These are phyloP conservation scores for Trichoderma reesei DNA, from an alignment of 495 filamentous ascomycete genomes.

Conservation along the genomic window DNA sequence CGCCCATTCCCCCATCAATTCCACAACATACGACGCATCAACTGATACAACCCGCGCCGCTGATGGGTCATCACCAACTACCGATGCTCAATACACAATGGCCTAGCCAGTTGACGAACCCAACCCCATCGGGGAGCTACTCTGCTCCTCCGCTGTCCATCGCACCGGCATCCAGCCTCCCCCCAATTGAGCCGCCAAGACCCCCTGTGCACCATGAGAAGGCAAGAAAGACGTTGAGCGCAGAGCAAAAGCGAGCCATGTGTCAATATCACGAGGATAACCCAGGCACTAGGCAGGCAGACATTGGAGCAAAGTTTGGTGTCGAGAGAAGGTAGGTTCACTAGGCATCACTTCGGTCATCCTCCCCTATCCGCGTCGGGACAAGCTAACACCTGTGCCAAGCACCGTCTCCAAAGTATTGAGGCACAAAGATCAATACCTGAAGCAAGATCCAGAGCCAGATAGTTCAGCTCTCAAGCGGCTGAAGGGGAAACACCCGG, in stretches of 20 bases:
- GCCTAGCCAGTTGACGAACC: slow-evolving; percentile 62
- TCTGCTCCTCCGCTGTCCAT: slow-evolving; percentile 38
- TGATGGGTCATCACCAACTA: slow-evolving; percentile 31
- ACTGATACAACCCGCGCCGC: slow-evolving; percentile 21
- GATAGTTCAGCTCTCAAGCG: slow-evolving; percentile 75
- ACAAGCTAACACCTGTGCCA: slow-evolving; percentile 11
- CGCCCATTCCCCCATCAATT: slow-evolving; percentile 25
- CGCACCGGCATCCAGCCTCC: slow-evolving; percentile 30
- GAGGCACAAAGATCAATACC: slow-evolving; percentile 93
- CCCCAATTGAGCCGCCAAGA: slow-evolving; percentile 42
- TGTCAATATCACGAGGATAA: slow-evolving; percentile 93
- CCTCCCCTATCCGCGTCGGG: slow-evolving; percentile 14
- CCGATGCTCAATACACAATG: slow-evolving; percentile 55
- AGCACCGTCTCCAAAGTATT: slow-evolving; percentile 98
- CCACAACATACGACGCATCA: slow-evolving; percentile 29
- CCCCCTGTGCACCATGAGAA: slow-evolving; percentile 41
- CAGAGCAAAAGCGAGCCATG: slow-evolving; percentile 86
- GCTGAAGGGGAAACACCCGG: slow-evolving; percentile 81
- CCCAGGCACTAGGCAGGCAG: slow-evolving; percentile 91
- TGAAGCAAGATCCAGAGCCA: slow-evolving; percentile 50
- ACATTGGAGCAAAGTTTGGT: slow-evolving; percentile 94
- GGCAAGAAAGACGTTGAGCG: slow-evolving; percentile 82
- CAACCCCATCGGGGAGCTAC: slow-evolving; percentile 24
- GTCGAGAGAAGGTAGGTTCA: slow-evolving; percentile 86
- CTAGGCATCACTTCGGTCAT: not conserved